Percentiles rank a stretch among this genome's conserved stretches.
These are phyloP conservation scores for Musa balbisiana DNA, from an alignment of 202 grass and related monocot genomes.

Conservation along the genomic window DNA sequence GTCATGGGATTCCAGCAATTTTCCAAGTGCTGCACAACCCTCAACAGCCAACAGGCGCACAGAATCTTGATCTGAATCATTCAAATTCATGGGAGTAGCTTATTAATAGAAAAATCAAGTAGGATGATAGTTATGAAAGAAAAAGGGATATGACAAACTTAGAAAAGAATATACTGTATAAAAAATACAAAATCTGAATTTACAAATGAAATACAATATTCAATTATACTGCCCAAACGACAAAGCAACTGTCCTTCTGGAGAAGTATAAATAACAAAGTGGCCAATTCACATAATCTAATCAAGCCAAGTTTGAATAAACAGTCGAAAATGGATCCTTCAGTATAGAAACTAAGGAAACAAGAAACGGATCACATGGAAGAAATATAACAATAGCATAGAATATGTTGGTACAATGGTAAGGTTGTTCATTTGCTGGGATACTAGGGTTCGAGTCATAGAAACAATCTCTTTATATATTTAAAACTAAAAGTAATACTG, in stretches of 20 bases:
- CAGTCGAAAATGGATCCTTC: neutral
- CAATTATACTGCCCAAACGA: neutral
- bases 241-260: neutral
- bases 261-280: too few relatives aligned
- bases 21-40: constrained; percentile 88
- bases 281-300: too few relatives aligned
- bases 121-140: neutral
- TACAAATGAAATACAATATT: neutral
- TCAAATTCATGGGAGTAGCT: neutral
- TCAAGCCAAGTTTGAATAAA: neutral
- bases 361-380: too few relatives aligned
- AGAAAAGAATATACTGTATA: neutral
- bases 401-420: too few relatives aligned
- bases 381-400: too few relatives aligned
- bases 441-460: too few relatives aligned
- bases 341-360: neutral
- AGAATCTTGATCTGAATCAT: constrained; percentile 71
- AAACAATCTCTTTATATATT: too few relatives aligned
- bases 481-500: too few relatives aligned
- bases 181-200: neutral
- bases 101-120: neutral
- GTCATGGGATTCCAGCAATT: constrained; percentile 84
- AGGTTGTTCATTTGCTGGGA: too few relatives aligned
- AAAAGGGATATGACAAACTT: neutral
- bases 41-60: constrained; percentile 88